Conservation (phyloP, 148 eudicot genomes). For the Fallopia convolvulus region DNA sequence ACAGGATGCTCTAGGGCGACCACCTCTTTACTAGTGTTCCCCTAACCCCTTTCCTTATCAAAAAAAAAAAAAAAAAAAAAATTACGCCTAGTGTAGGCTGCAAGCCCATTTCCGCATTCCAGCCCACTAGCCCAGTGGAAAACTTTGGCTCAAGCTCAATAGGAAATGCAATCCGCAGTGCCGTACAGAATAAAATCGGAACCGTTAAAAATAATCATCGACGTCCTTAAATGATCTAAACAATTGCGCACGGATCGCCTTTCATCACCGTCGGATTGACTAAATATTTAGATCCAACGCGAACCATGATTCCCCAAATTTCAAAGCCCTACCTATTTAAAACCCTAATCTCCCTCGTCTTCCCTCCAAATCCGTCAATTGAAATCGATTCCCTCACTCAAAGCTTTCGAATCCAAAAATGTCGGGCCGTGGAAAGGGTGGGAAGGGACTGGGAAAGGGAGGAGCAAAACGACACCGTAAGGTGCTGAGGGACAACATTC, state of each 20-base stretch:
- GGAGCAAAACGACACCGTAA: constrained; percentile 18
- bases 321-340: not conserved
- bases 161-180: not conserved
- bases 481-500: constrained; percentile 18
- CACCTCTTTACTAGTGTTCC: no score
- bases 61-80: no score
- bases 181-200: not conserved
- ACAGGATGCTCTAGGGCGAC: no score
- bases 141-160: not conserved
- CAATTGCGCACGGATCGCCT: constrained; percentile 1
- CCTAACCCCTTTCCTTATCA: no score
- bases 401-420: not conserved
- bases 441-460: constrained; percentile 18
- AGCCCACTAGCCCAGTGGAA: not conserved
- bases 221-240: not conserved
- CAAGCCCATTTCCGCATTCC: not conserved
- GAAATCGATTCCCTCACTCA: not conserved
- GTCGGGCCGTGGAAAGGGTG: constrained; percentile 20
- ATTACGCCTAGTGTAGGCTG: no score
- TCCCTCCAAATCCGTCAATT: not conserved
- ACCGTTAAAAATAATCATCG: not conserved
- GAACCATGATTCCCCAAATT: not conserved
- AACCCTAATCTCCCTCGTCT: not conserved
- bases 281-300: not conserved
- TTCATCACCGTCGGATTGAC: not conserved